Percentiles rank a stretch among this genome's conserved stretches.
Conservation (phyloP, 257 asterid species). For the Hygrophila difformis region DNA sequence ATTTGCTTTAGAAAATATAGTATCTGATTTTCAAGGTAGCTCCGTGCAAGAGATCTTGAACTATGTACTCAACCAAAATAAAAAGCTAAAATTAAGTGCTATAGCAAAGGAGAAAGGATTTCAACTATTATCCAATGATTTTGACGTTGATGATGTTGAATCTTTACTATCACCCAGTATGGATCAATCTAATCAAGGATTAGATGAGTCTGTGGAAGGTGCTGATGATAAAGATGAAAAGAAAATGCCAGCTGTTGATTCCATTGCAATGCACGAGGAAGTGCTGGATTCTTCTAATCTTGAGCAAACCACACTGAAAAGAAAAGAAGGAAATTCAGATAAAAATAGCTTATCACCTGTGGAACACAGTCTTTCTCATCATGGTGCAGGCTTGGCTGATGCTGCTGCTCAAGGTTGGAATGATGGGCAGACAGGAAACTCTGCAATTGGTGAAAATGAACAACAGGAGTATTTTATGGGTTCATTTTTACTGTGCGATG, state of each 20-base stretch:
- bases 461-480: slow-evolving; percentile 25
- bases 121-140: slow-evolving; percentile 78
- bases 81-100: slow-evolving; percentile 65
- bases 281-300: slow-evolving; percentile 23
- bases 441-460: slow-evolving; percentile 30
- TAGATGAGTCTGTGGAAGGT: slow-evolving; percentile 25
- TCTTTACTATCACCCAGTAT: slow-evolving; percentile 32
- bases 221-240: slow-evolving; percentile 24
- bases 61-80: slow-evolving; percentile 54
- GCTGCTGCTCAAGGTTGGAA: slow-evolving; percentile 22
- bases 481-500: slow-evolving; percentile 72
- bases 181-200: slow-evolving; percentile 33
- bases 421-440: slow-evolving; percentile 19
- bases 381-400: slow-evolving; percentile 22
- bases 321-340: slow-evolving; percentile 24
- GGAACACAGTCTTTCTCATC: slow-evolving; percentile 18
- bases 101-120: slow-evolving; percentile 86
- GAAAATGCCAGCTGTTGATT: slow-evolving; percentile 19
- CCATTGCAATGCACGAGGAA: slow-evolving; percentile 22
- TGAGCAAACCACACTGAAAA: slow-evolving; percentile 23
- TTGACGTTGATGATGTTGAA: slow-evolving; percentile 47
- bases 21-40: slow-evolving; percentile 61
- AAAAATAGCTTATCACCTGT: slow-evolving; percentile 23
- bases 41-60: slow-evolving; percentile 69
- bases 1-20: slow-evolving; percentile 47